Conservation (phyloP, 1,139 yeast species). For the Geotrichum carabidarum region DNA sequence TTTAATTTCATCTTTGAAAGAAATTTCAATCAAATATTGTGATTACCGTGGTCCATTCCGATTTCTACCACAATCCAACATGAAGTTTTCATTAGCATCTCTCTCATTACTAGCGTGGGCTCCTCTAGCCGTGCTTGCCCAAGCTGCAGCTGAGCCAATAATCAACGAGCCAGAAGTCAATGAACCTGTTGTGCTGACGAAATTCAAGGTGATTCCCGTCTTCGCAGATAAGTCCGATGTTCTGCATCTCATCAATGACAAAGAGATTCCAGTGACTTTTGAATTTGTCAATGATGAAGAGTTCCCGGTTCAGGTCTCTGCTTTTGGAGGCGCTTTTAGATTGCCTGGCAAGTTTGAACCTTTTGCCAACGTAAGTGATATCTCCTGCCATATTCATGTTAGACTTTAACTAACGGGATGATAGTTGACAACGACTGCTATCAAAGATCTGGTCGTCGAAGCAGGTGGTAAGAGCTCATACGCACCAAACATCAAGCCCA, state of each 20-base stretch:
- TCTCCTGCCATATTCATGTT: slow-evolving; percentile 31
- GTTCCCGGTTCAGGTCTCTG: slow-evolving; percentile 52
- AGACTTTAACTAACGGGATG: slow-evolving; percentile 26
- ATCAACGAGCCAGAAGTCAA: background rate
- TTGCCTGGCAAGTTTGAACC: slow-evolving; percentile 46
- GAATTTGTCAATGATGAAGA: slow-evolving; percentile 56
- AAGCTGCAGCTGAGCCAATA: slow-evolving; percentile 1
- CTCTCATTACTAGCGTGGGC: slow-evolving; percentile 6
- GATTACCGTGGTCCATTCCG: too few species aligned
- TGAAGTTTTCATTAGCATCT: slow-evolving; percentile 16
- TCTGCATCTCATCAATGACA: slow-evolving; percentile 43
- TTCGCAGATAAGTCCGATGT: slow-evolving; percentile 15
- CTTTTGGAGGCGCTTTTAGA: slow-evolving; percentile 67
- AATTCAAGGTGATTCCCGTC: slow-evolving; percentile 5
- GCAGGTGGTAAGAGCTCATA: background rate
- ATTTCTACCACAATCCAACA: background rate
- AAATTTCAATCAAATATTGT: too few species aligned
- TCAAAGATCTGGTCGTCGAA: background rate
- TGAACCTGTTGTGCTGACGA: slow-evolving; percentile 27
- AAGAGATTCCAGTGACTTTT: slow-evolving; percentile 52
- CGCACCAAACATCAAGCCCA: slow-evolving; percentile 37
- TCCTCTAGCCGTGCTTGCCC: slow-evolving; percentile 10
- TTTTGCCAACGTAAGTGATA: slow-evolving; percentile 37
- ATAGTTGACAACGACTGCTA: slow-evolving; percentile 46
- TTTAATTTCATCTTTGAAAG: background rate